phyloP scores from a whole-genome alignment of 306 rosid species.

The Alnus rubra region DNA sequence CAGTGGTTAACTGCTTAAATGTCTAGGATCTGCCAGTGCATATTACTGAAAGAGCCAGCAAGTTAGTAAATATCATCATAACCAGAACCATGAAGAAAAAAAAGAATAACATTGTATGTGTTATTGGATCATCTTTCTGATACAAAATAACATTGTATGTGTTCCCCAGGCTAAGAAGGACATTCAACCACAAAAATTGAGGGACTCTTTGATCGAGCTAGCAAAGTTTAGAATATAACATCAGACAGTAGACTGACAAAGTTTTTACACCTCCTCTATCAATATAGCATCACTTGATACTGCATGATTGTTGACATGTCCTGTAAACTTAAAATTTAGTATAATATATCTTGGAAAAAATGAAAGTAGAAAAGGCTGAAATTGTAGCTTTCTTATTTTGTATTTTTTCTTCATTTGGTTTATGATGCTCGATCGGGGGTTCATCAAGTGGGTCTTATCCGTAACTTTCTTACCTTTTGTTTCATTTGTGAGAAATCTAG shows the following conservation, averaged over 20 bases:
- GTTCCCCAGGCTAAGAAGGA: slow-evolving; percentile 50
- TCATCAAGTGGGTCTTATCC: background rate
- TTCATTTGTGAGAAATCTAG: background rate
- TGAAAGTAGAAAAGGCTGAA: background rate
- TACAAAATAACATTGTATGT: slow-evolving; percentile 19
- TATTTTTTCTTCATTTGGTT: background rate
- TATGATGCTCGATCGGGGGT: background rate
- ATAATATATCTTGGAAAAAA: background rate
- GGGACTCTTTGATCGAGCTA: slow-evolving; percentile 44
- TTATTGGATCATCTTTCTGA: slow-evolving; percentile 1
- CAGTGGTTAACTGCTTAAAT: background rate
- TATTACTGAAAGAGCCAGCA: no score
- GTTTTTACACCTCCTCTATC: background rate
- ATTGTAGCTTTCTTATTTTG: background rate
- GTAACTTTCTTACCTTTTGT: background rate
- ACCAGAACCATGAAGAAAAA: no score
- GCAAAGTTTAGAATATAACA: background rate
- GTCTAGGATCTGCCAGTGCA: background rate
- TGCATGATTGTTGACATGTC: background rate
- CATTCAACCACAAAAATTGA: slow-evolving; percentile 48
- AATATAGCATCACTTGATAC: background rate
- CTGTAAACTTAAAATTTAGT: background rate
- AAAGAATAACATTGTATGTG: no score
- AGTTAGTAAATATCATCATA: no score
- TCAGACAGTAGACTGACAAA: slow-evolving; percentile 6